Evolutionary conservation across 768 basidiomycete genomes (phyloP).

Genomic region (Hericium rajendrae): DNA sequence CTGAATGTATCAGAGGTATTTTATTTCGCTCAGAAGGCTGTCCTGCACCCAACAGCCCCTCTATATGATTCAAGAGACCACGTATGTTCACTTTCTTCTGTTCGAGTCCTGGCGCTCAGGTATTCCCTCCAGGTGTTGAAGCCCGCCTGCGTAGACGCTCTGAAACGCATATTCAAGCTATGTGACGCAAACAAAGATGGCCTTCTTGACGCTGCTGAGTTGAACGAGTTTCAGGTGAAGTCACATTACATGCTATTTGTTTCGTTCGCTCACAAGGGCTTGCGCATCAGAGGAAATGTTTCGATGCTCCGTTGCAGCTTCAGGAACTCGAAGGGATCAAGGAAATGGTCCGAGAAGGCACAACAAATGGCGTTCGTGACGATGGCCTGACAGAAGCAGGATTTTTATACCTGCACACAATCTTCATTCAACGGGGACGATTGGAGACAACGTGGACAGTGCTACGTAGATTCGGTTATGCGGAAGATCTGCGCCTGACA

Average conservation of each 20-base stretch:
- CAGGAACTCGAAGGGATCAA: slow-evolving; percentile 96
- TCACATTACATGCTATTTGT: neutral
- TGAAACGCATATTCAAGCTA: slow-evolving; percentile 91
- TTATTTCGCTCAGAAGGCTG: slow-evolving; percentile 97
- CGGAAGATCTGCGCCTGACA: slow-evolving; percentile 82
- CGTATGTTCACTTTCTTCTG: slow-evolving; percentile 34
- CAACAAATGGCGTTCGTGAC: slow-evolving; percentile 63
- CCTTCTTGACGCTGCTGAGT: slow-evolving; percentile 76
- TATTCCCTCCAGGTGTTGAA: slow-evolving; percentile 62
- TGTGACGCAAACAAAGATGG: slow-evolving; percentile 95
- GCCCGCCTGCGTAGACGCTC: slow-evolving; percentile 79
- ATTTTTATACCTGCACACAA: slow-evolving; percentile 90
- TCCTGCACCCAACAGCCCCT: slow-evolving; percentile 92
- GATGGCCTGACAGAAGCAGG: slow-evolving; percentile 86
- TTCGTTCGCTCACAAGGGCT: neutral
- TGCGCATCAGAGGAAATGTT: slow-evolving; percentile 73
- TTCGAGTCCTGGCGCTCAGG: slow-evolving; percentile 4
- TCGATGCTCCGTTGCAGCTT: slow-evolving; percentile 82
- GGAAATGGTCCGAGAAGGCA: slow-evolving; percentile 78
- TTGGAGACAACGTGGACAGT: slow-evolving; percentile 98
- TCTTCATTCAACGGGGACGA: slow-evolving; percentile 91
- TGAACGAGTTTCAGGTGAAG: slow-evolving; percentile 93
- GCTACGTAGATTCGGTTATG: slow-evolving; percentile 90
- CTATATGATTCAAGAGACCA: slow-evolving; percentile 95
- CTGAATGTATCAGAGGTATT: slow-evolving; percentile 95